Conservation (phyloP, 2,329 filamentous ascomycete species). For the Lasiodiplodia theobromae region DNA sequence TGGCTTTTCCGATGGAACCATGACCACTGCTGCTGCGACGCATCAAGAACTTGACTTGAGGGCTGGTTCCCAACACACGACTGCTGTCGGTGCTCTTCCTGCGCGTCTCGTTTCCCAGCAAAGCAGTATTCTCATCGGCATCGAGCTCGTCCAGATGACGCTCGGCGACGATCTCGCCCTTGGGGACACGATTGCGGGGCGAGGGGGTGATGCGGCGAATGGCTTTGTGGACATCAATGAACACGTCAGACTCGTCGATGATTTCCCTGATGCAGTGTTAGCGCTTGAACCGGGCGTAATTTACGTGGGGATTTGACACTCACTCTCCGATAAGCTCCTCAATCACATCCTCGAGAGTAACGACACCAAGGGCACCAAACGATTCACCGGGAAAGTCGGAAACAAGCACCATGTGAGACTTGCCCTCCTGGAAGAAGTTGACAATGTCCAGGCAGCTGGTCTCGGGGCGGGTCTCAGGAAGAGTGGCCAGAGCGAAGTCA, state of each 20-base stretch:
- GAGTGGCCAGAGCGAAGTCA: constrained; percentile 90
- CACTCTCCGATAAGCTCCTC: constrained; percentile 98
- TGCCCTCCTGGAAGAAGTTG: constrained; percentile 99
- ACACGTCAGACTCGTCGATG: constrained; percentile 98
- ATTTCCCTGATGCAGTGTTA: constrained; percentile 73
- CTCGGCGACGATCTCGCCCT: constrained; percentile 61
- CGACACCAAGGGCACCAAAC: constrained; percentile 87
- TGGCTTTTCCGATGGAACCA: constrained; percentile 36
- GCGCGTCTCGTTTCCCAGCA: constrained; percentile 27
- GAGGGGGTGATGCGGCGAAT: constrained; percentile 88
- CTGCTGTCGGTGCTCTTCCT: constrained; percentile 25
- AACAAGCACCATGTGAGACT: constrained; percentile 97
- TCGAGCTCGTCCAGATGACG: constrained; percentile 36
- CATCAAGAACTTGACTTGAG: constrained; percentile 52
- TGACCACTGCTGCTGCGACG: constrained; percentile 54
- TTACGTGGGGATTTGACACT: constrained; percentile 49
- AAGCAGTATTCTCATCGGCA: constrained; percentile 33
- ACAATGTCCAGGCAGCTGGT: constrained; percentile 98
- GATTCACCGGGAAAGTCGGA: constrained; percentile 91
- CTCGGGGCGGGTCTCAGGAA: constrained; percentile 92
- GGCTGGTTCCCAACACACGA: constrained; percentile 40
- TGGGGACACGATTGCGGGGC: constrained; percentile 75
- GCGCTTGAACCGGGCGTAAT: neutral
- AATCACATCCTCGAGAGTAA: constrained; percentile 97
- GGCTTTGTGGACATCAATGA: constrained; percentile 97